Evolutionary conservation across 2,329 filamentous ascomycete genomes (phyloP), one percentile per base, ranked within the genome.

Genomic region (Mycosphaerella arachidis): DNA sequence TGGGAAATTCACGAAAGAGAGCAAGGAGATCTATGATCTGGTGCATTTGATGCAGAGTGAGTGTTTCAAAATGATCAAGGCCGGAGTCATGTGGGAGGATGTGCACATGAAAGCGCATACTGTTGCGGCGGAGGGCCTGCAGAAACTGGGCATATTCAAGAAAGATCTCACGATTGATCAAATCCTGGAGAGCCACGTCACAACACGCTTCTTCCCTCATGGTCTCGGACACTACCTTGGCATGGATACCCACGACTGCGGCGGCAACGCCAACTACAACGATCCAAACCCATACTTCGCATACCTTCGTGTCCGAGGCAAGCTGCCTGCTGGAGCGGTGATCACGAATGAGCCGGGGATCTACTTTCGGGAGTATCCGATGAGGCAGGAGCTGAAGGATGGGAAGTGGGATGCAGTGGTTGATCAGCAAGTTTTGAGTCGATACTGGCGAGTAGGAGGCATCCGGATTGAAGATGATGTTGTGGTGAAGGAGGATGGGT

Each of bases 261-360:
- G 79, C 27, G 79, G 79, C 2, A 76, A 81, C 43, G 72, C 79
- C 1, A 77, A 81, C 63, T 80, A 81, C 66, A 70, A 70, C 8
- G 94, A 99, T 72, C 79, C 83, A 61, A 92, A 99, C 73, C 79
- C 84, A 37, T 85, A 97, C 82, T 97, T 97, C 77, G 83, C 86
- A 56, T 97, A 97, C 72, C 78, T 99, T 61, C 82, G 94, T 48
- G 87, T 96, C 43, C 81, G 94, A 56, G 71, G 71, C 12, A 64
- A 56, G 16, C 27, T 73, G 56, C 70, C 68, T 13, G 68, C 65
- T 10, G 88, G 89, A 7, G 88, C 88, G 53, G 91, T 99, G 27
- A 87, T 99, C 56, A 99, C 94, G 0, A 93, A 97, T 43, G 94
- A 99, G 79, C 94, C 94, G 12, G 94, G 94, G 20, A 86, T 87